Conservation (phyloP, 108 stramenopile species). For the Epithemia pelagica region DNA sequence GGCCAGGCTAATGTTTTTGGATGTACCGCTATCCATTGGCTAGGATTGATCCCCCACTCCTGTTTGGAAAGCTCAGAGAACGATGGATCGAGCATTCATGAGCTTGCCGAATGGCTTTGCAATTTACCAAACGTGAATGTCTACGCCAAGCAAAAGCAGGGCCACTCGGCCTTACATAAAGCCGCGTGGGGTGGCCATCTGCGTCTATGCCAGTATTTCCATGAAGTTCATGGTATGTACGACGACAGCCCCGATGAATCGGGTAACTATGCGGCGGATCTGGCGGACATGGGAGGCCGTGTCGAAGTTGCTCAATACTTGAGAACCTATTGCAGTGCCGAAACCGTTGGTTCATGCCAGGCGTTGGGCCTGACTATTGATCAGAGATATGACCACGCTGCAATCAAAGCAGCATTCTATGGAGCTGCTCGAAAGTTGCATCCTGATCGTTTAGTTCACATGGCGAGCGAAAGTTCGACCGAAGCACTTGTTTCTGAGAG, state of each 20-base stretch:
- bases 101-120: conserved; percentile 33
- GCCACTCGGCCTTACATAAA: conserved; percentile 72
- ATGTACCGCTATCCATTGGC: conserved; percentile 74
- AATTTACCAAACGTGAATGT: conserved; percentile 29
- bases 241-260: conserved; percentile 62
- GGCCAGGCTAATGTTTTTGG: conserved; percentile 41
- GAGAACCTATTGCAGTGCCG: conserved; percentile 45
- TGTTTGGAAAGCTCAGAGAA: conserved; percentile 19
- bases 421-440: conserved; percentile 43
- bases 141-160: conserved; percentile 36
- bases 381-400: conserved; percentile 6
- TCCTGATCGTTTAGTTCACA: conserved; percentile 39
- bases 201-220: conserved; percentile 45
- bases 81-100: conserved; percentile 33
- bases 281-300: conserved; percentile 78
- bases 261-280: conserved; percentile 74
- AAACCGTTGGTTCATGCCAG: conserved; percentile 39
- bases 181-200: conserved; percentile 82
- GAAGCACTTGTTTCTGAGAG: conserved; percentile 2
- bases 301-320: conserved; percentile 41
- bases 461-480: background rate
- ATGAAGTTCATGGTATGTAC: conserved; percentile 48
- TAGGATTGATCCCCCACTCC: conserved; percentile 46
- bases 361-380: conserved; percentile 40
- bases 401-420: conserved; percentile 44